Evolutionary conservation across 768 basidiomycete species (phyloP).

Genomic region (Paxillus rubicundulus): DNA sequence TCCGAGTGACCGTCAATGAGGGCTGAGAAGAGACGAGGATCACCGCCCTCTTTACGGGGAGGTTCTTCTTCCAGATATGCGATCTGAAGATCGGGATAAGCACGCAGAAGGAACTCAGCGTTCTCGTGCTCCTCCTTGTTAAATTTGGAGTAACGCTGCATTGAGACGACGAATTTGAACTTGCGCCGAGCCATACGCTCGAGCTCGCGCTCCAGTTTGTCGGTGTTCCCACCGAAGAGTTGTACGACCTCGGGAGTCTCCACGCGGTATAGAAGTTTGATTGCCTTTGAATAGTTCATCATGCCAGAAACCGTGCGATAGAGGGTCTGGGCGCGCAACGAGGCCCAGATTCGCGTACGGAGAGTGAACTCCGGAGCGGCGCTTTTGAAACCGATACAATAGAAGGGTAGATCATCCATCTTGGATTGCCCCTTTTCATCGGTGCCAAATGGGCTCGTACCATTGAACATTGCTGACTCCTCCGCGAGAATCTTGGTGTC

Average conservation of each 20-base stretch:
- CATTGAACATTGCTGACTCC: conserved; percentile 85
- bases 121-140: conserved; percentile 99
- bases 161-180: conserved; percentile 99
- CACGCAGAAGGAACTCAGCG: conserved; percentile 94
- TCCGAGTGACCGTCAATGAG: conserved; percentile 98
- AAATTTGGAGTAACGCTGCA: conserved; percentile 99
- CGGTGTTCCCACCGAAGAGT: conserved; percentile 95
- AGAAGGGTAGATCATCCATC: conserved; percentile 92
- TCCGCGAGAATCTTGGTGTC: conserved; percentile 99
- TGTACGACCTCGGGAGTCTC: conserved; percentile 99
- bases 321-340: conserved; percentile 95
- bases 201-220: conserved; percentile 92
- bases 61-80: conserved; percentile 98
- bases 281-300: conserved; percentile 99
- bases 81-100: conserved; percentile 98
- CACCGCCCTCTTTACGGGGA: conserved; percentile 90
- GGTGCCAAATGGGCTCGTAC: conserved; percentile 65
- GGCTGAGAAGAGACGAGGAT: conserved; percentile 91
- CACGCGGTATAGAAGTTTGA: conserved; percentile 98
- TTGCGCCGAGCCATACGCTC: conserved; percentile 98
- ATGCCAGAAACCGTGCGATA: conserved; percentile 99
- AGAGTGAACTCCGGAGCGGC: conserved; percentile 98
- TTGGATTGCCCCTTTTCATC: conserved; percentile 85
- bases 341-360: conserved; percentile 99
- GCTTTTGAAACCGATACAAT: conserved; percentile 98